Conservation (phyloP, 345 rosid species). For the Hevea brasiliensis region DNA sequence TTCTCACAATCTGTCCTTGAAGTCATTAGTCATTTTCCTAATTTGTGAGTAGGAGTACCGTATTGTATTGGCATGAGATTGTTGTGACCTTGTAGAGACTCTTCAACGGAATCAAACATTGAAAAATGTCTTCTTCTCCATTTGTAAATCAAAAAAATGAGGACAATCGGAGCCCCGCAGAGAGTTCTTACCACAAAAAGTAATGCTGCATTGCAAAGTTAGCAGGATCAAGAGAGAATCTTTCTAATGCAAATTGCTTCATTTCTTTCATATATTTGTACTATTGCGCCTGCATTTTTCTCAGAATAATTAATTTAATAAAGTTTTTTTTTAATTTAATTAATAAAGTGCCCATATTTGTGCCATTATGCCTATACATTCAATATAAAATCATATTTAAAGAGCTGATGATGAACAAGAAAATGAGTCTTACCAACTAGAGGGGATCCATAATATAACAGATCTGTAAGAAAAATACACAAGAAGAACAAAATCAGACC, state of each 20-base stretch:
- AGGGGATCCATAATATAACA: neutral
- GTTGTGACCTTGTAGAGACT: slow-evolving; percentile 8
- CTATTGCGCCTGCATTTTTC: too few species aligned
- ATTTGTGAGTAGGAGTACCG: slow-evolving; percentile 14
- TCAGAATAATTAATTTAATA: too few species aligned
- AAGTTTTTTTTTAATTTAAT: too few species aligned
- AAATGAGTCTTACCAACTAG: neutral
- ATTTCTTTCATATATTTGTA: too few species aligned
- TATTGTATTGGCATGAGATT: slow-evolving; percentile 15
- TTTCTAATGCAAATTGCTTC: neutral
- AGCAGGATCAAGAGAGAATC: neutral
- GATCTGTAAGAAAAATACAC: neutral
- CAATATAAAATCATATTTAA: neutral
- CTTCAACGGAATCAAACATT: slow-evolving; percentile 9
- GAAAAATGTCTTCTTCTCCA: slow-evolving; percentile 17
- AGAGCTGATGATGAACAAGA: neutral
- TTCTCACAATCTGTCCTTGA: slow-evolving; percentile 16
- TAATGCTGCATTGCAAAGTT: neutral
- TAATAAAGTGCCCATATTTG: too few species aligned
- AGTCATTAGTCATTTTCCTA: slow-evolving; percentile 6
- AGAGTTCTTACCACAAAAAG: neutral
- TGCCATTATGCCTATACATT: too few species aligned
- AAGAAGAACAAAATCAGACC: too few species aligned
- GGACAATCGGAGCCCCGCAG: neutral
- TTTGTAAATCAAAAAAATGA: slow-evolving; percentile 8